A percentile compares a stretch with the other conserved stretches of the same genome.
These are phyloP conservation scores for Paramecium primaurelia DNA, from an alignment of 73 alveolate genomes.

Conservation along the genomic window DNA sequence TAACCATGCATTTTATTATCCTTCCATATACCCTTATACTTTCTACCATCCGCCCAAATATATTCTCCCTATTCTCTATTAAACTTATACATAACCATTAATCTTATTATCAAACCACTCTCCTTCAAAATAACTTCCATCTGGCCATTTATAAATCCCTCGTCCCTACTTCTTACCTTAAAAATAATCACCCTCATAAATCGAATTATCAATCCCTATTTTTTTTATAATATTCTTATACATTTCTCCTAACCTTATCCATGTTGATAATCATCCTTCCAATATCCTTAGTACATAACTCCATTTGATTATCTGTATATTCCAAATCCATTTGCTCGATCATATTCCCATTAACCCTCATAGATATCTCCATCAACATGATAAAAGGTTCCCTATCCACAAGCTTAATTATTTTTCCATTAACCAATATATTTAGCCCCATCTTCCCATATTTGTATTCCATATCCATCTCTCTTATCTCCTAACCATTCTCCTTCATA, in stretches of 20 bases:
- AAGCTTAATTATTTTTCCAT: slow-evolving; percentile 80
- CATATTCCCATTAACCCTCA: slow-evolving; percentile 82
- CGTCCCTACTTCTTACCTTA: slow-evolving; percentile 78
- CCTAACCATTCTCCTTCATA: slow-evolving; percentile 58
- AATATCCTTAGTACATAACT: slow-evolving; percentile 76
- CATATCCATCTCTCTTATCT: slow-evolving; percentile 53
- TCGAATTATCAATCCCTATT: slow-evolving; percentile 14
- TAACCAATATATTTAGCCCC: slow-evolving; percentile 86
- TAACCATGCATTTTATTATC: slow-evolving; percentile 73
- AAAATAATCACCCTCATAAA: slow-evolving; percentile 64
- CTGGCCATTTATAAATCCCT: slow-evolving; percentile 86
- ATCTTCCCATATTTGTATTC: slow-evolving; percentile 65
- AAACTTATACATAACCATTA: slow-evolving; percentile 67
- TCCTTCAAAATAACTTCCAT: slow-evolving; percentile 72
- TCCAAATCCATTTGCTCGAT: slow-evolving; percentile 87
- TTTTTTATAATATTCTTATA: slow-evolving; percentile 40
- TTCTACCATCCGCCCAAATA: slow-evolving; percentile 94
- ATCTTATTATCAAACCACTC: slow-evolving; percentile 60
- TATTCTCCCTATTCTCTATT: slow-evolving; percentile 66
- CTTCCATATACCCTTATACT: slow-evolving; percentile 80
- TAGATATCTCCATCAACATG: slow-evolving; percentile 79
- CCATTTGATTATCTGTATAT: slow-evolving; percentile 79
- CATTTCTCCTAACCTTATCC: slow-evolving; percentile 73
- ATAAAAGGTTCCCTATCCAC: slow-evolving; percentile 84
- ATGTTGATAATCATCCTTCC: slow-evolving; percentile 74